These are phyloP conservation scores for Macaranga tanarius DNA, from an alignment of 441 rosid species.

Conservation along the genomic window DNA sequence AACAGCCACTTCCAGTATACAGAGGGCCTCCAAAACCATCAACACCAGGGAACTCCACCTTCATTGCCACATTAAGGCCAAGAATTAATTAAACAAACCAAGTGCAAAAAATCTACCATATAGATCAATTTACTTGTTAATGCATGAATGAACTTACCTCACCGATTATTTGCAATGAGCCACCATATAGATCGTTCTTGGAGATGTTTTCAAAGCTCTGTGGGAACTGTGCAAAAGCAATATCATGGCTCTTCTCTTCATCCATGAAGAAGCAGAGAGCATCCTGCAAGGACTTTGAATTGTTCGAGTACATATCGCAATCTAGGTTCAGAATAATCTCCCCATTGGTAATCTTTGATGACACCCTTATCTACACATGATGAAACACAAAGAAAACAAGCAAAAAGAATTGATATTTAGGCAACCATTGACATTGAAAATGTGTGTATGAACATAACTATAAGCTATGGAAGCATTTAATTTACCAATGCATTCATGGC, in stretches of 20 bases:
- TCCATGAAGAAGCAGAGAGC: constrained; percentile 83
- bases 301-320: constrained; percentile 85
- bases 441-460: too few relatives aligned
- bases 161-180: constrained; percentile 32
- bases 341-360: constrained; percentile 60
- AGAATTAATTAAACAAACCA: neutral
- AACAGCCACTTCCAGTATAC: constrained; percentile 75
- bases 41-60: constrained; percentile 64
- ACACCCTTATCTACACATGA: constrained; percentile 56
- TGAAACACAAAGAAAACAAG: neutral
- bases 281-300: constrained; percentile 47
- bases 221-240: constrained; percentile 67
- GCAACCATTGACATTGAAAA: neutral
- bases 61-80: neutral
- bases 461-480: too few relatives aligned
- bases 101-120: neutral
- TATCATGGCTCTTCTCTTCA: constrained; percentile 52
- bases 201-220: constrained; percentile 51
- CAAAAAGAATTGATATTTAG: neutral
- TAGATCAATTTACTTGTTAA: neutral
- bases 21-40: constrained; percentile 73
- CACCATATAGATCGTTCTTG: constrained; percentile 51
- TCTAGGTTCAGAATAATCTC: constrained; percentile 58
- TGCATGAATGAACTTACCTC: constrained; percentile 26
- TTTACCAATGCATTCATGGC: constrained; percentile 74